Evolutionary conservation across 345 rosid species (phyloP).

Genomic region (Salix dunnii): DNA sequence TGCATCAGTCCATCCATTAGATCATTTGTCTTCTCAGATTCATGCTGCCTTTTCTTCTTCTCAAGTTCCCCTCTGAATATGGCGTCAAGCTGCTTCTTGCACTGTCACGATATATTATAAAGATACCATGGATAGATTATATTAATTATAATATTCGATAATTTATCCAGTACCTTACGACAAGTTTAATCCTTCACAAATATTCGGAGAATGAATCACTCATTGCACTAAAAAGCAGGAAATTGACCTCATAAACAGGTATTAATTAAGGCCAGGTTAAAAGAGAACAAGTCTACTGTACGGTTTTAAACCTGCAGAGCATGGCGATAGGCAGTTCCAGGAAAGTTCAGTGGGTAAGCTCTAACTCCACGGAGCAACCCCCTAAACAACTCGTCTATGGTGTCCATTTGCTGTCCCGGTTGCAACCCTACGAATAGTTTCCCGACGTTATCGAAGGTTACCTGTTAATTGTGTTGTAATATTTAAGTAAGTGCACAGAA

Average conservation of each 20-base stretch:
- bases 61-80: conserved; percentile 24
- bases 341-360: conserved; percentile 37
- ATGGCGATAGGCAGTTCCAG: conserved; percentile 33
- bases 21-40: conserved; percentile 15
- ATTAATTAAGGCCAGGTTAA: too few relatives aligned
- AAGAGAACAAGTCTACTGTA: too few relatives aligned
- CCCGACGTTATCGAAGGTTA: conserved; percentile 38
- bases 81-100: conserved; percentile 22
- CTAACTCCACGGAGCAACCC: conserved; percentile 27
- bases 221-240: too few relatives aligned
- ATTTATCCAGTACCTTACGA: neutral
- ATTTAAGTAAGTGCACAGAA: neutral
- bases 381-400: conserved; percentile 11
- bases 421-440: conserved; percentile 34
- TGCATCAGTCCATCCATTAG: conserved; percentile 41
- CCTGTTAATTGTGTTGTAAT: neutral
- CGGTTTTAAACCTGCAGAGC: conserved; percentile 27
- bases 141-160: too few relatives aligned
- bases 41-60: conserved; percentile 23
- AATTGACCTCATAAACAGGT: too few relatives aligned
- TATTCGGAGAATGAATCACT: neutral
- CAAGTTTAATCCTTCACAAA: neutral
- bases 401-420: conserved; percentile 27
- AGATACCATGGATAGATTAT: neutral
- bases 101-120: conserved; percentile 13